Percentiles rank a stretch among this genome's conserved stretches.
Evolutionary conservation across 768 basidiomycete genomes (phyloP).

Genomic region (Kwoniella heveanensis): DNA sequence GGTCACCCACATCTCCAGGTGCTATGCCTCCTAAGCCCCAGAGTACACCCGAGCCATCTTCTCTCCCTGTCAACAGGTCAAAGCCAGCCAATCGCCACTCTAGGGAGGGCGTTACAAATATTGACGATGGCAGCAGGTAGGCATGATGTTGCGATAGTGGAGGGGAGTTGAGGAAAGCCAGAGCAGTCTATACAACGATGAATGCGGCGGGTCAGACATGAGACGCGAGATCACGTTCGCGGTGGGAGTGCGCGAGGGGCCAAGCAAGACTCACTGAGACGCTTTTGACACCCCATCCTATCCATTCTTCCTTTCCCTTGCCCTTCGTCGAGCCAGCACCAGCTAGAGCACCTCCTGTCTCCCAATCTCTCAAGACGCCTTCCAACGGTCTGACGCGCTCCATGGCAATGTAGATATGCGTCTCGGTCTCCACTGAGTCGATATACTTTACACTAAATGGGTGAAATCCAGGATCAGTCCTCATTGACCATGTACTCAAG

Average conservation of each 20-base stretch:
- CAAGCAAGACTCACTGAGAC: constrained; percentile 79
- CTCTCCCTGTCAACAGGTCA: constrained; percentile 80
- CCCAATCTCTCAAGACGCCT: constrained; percentile 66
- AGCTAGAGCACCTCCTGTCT: constrained; percentile 45
- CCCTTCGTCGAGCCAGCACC: constrained; percentile 43
- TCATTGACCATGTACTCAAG: neutral
- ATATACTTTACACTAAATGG: constrained; percentile 75
- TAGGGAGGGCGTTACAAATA: constrained; percentile 88
- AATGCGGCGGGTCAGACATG: neutral
- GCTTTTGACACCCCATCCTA: constrained; percentile 89
- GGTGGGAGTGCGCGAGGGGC: no score
- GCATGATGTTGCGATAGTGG: constrained; percentile 84
- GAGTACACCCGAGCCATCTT: constrained; percentile 74
- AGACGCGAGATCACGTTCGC: no score
- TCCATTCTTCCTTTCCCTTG: constrained; percentile 79
- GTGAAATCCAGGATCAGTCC: neutral
- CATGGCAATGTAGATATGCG: constrained; percentile 85
- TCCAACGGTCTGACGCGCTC: constrained; percentile 83
- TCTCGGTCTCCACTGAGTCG: constrained; percentile 88
- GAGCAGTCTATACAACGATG: constrained; percentile 66
- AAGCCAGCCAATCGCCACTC: constrained; percentile 98
- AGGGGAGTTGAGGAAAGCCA: constrained; percentile 84
- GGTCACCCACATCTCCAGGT: constrained; percentile 65
- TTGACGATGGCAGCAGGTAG: constrained; percentile 58
- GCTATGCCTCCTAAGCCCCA: constrained; percentile 61